Evolutionary conservation across 495 filamentous ascomycete genomes (phyloP), one percentile per base, ranked within the genome.

Genomic region (Tetracladium marchalianum): DNA sequence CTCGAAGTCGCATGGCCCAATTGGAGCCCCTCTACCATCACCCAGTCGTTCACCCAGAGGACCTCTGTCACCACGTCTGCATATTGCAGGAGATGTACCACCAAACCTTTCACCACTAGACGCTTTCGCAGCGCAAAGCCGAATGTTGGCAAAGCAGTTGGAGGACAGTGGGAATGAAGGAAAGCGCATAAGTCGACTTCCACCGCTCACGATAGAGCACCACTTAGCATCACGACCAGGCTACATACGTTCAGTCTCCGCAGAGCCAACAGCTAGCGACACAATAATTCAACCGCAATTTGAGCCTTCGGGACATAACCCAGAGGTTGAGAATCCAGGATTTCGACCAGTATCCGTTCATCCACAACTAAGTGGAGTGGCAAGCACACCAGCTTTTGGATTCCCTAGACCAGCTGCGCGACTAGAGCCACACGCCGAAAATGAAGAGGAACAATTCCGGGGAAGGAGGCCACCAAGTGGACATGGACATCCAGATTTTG

Each of bases 41-140:
- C 67, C 68, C 22, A 64, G 72, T 33, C 66, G 76, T 10, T 64
- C 82, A 5, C 70, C 71, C 43, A 27, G 22, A 27, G 22, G 22
- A 27, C 22, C 22, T 27, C 7, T 27, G 7, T 87, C 84, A 3
- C 83, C 85, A 35, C 78, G 84, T 43, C 67, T 90, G 50, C 85
- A 90, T 59, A 71, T 82, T 43, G 82, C 84, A 41, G 92, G 90
- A 40, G 92, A 95, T 55, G 73, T 88, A 9, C 90, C 92, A 31
- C 92, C 92, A 12, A 83, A 89, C 27, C 76, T 96, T 40, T 97
- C 92, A 1, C 92, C 92, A 12, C 77, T 98, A 39, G 92, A 97
- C 71, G 90, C 92, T 34, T 87, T 98, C 51, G 88, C 87, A 13
- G 75, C 86, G 48, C 90, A 95, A 52, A 89, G 88, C 47, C 82